phyloP scores from a whole-genome alignment of 192 early-diverging fungal genomes.

The Coemansia sp. region DNA sequence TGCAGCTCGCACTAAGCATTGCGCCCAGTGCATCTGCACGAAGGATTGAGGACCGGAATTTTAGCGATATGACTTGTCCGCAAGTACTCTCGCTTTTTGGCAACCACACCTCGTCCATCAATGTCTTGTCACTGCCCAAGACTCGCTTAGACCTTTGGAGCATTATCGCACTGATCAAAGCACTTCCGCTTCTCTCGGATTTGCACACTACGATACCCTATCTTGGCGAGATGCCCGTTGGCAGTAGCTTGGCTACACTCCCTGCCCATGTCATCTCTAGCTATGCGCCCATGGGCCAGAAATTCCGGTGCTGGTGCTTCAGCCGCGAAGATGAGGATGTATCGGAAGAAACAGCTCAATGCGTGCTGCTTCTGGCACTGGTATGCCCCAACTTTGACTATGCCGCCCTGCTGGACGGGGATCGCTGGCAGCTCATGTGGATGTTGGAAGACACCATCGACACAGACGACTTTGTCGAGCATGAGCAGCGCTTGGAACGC shows the following conservation, averaged over 20 bases:
- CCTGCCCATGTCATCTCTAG: background rate
- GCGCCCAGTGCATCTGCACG: too few species aligned
- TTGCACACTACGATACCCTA: background rate
- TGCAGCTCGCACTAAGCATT: too few species aligned
- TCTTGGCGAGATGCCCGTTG: background rate
- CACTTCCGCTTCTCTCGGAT: background rate
- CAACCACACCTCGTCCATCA: background rate
- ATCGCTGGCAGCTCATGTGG: too few species aligned
- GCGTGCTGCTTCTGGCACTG: background rate
- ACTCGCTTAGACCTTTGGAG: background rate
- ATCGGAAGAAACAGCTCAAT: background rate
- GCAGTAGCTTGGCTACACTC: background rate
- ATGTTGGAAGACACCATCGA: too few species aligned
- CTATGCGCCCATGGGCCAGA: background rate
- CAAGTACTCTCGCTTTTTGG: background rate
- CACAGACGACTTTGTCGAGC: too few species aligned
- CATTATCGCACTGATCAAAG: background rate
- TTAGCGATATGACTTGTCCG: too few species aligned
- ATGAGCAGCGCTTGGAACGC: too few species aligned
- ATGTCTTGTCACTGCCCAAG: background rate
- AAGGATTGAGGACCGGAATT: too few species aligned
- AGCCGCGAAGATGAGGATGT: too few species aligned
- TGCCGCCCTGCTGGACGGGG: too few species aligned
- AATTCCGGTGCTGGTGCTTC: background rate
- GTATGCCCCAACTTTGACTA: background rate